Evolutionary conservation across 2,329 filamentous ascomycete genomes (phyloP), one percentile per base, ranked within the genome.

Genomic region (Diaporthe sp.): DNA sequence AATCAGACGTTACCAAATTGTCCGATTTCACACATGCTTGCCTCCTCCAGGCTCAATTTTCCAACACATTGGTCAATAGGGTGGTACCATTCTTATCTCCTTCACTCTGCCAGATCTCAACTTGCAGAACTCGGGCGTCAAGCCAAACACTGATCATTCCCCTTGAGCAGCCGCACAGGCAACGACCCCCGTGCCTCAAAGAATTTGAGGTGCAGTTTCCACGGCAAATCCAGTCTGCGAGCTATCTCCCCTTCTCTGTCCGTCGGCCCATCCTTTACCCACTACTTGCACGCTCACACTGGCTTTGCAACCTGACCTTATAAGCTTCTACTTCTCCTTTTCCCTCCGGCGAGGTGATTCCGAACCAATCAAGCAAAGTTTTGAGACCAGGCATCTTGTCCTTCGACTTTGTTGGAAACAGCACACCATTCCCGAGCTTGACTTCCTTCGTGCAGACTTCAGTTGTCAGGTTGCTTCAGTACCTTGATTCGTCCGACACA

Each of bases 281-380:
- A 2, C 49, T 25, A 4, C 49, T 51, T 51, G 8, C 22, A 4
- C 7, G 15, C 15, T 2, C 46, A 49, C 46, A n/a, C 19, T n/a
- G 46, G 4, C 9, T 49, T n/a, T 22, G 7, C 10, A n/a, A 1
- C 22, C 51, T 12, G 8, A 55, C 0, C 51, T 31, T 0, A 55
- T 8, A 1, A 53, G 51, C 51, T 28, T 28, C 9, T 13, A 19
- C 2, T 9, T 55, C 25, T 55, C 19, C 15, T 17, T 28, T 6
- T 2, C 13, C 1, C n/a, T 3, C 5, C 4, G 2, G 12, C 3
- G 4, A 28, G 6, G 13, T 19, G 25, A 9, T 12, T 8, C 2
- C 4, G 1, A 19, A 17, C 8, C 25, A 31, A 28, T 17, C 22
- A 22, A 55, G 25, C 51, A 17, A 55, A 31, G 15, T 1, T 7